Percentiles rank a stretch among this genome's conserved stretches.
phyloP scores from a whole-genome alignment of 495 filamentous ascomycete species.

The Penicillium longicatenatum region DNA sequence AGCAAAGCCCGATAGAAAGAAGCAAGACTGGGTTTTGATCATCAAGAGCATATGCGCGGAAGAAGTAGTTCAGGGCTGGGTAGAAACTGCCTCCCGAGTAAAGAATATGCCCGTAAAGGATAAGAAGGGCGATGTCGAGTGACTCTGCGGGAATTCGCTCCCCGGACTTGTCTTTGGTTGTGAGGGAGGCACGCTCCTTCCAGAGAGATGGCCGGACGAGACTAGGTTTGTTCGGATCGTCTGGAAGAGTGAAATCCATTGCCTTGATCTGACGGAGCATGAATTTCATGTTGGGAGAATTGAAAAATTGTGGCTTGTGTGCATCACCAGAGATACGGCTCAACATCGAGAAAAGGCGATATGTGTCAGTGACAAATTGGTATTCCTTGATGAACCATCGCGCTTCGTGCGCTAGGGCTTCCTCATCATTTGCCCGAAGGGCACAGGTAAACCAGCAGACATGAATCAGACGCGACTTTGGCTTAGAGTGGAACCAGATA shows the following conservation, averaged over 20 bases:
- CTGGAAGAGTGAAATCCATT: slow-evolving; percentile 67
- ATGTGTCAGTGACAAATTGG: slow-evolving; percentile 81
- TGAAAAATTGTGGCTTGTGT: slow-evolving; percentile 53
- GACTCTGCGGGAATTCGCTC: slow-evolving; percentile 50
- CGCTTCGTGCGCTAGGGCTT: slow-evolving; percentile 61
- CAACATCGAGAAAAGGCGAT: slow-evolving; percentile 74
- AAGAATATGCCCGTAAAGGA: slow-evolving; percentile 86
- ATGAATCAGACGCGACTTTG: slow-evolving; percentile 71
- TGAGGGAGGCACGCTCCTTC: slow-evolving; percentile 51
- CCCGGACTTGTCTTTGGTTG: slow-evolving; percentile 50
- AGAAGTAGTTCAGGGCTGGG: slow-evolving; percentile 87
- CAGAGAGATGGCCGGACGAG: slow-evolving; percentile 36
- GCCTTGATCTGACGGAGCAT: slow-evolving; percentile 87
- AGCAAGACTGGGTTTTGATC: slow-evolving; percentile 75
- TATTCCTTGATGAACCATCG: slow-evolving; percentile 88
- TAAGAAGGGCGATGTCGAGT: slow-evolving; percentile 74
- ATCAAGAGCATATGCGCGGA: slow-evolving; percentile 79
- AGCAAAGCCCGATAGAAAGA: slow-evolving; percentile 68
- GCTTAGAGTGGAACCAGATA: slow-evolving; percentile 71
- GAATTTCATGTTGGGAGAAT: slow-evolving; percentile 75
- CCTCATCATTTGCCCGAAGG: slow-evolving; percentile 75
- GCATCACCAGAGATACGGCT: slow-evolving; percentile 61
- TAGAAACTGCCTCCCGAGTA: slow-evolving; percentile 76
- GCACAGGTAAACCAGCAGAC: slow-evolving; percentile 85
- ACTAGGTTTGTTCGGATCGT: slow-evolving; percentile 27